A percentile compares a stretch with the other conserved stretches of the same genome.
Conservation (phyloP, 2,329 filamentous ascomycete genomes). For the Aurifilum marmelostoma region DNA sequence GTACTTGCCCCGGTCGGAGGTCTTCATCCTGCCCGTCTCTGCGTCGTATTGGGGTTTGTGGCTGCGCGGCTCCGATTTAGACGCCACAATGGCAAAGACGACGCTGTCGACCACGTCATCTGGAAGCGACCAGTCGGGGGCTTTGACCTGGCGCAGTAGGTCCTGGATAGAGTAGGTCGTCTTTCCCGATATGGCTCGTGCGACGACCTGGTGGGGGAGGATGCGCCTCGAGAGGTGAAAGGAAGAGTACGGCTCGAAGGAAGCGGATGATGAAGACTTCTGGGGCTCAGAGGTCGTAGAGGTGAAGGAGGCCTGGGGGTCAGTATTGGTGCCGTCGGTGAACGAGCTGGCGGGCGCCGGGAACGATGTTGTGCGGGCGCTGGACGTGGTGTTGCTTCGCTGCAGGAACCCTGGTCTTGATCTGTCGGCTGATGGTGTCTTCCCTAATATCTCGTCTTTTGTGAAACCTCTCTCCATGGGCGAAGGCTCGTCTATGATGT, state of each 20-base stretch:
- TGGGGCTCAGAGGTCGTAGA: conserved; percentile 47
- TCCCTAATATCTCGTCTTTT: conserved; percentile 63
- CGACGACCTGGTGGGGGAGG: conserved; percentile 78
- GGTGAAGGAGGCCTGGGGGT: conserved; percentile 26
- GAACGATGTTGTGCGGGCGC: conserved; percentile 33
- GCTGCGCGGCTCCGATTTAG: conserved; percentile 78
- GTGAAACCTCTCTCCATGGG: conserved; percentile 53
- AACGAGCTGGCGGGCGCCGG: conserved; percentile 27
- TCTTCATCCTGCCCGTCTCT: conserved; percentile 50
- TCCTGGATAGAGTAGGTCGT: conserved; percentile 79
- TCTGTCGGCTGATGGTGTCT: conserved; percentile 31
- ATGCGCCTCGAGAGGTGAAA: conserved; percentile 82
- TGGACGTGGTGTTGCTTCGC: conserved; percentile 50
- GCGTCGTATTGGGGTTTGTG: conserved; percentile 53
- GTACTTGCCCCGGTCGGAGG: conserved; percentile 75
- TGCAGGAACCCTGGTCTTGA: conserved; percentile 38
- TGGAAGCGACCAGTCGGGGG: conserved; percentile 80
- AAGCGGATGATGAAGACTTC: conserved; percentile 45
- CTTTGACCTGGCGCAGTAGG: conserved; percentile 78
- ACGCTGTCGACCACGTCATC: conserved; percentile 87
- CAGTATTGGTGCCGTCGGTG: conserved; percentile 28
- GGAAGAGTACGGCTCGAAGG: conserved; percentile 85
- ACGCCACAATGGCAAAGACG: conserved; percentile 83
- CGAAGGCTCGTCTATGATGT: conserved; percentile 54
- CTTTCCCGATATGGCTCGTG: conserved; percentile 77